Base-by-base conservation (phyloP, 805 yeast genomes). In the Saturnispora halmiae region DNA sequence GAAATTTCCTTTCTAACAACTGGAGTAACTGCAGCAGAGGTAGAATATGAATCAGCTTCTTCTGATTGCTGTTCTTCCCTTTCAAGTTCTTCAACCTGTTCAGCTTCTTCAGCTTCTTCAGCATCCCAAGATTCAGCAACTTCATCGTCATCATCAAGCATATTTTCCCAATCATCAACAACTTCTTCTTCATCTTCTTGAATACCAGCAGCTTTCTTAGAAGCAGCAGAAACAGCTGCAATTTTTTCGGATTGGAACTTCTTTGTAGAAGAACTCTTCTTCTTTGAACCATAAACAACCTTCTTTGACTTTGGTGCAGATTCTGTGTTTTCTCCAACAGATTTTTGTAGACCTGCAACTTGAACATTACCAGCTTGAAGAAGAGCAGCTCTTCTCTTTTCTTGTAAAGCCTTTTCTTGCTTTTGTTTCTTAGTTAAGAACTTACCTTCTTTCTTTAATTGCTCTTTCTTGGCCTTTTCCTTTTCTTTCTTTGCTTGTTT, bases 371-470 rank as follows among this genome's bases (percentile, higher is more conserved):
- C 82, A 27, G 87, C 66, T 44, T 79, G 79, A 49, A 90, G 70
- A 46, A 90, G 69, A 54, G 80, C 87, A 49, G 83, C 83, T 61
- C 94, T 82, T 67, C 97, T 86, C 59, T 83, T 82, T 58, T 90
- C 96, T 54, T 79, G 75, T 31, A 79, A 63, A 40, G 79, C 84
- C 66, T 84, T 83, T 60, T 87, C 95, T 63, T 87, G 95, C 65
- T 83, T 86, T 70, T 92, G 98, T 59, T 88, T 90, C 69, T 85
- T 92, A 45, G 96, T 83, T 58, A 92, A 66, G 41, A 80, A 77
- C 59, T 92, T 92, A 56, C 99, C 99, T 65, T 90, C 96, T 27
- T 96, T 92, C 65, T 84, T 85, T 60, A 92, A 76, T 65, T 85
- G 90, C 55, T 92, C 98, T 51, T 75, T 81, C 70, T 82, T 87